These are phyloP conservation scores for Cercospora sp. DNA, from an alignment of 2,329 filamentous ascomycete genomes.

Conservation along the genomic window DNA sequence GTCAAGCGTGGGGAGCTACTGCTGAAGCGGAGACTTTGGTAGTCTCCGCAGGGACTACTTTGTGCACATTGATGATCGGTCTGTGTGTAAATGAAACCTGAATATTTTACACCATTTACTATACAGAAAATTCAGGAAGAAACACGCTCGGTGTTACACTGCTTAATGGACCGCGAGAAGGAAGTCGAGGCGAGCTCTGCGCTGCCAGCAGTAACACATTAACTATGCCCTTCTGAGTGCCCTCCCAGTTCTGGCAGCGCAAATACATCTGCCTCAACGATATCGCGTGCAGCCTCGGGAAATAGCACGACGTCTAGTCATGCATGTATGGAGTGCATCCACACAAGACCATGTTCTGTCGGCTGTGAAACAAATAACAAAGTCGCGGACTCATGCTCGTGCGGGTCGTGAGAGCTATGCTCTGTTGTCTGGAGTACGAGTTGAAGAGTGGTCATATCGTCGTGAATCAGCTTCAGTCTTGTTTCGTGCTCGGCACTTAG, in stretches of 20 bases:
- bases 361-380: slow-evolving; percentile 19
- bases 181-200: slow-evolving; percentile 2
- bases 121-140: not conserved
- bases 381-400: slow-evolving; percentile 24
- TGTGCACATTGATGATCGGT: not conserved
- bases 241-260: not conserved
- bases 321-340: not conserved
- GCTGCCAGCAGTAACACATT: slow-evolving; percentile 26
- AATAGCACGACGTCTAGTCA: not conserved
- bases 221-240: slow-evolving; percentile 15
- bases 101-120: not conserved
- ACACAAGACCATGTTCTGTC: not conserved
- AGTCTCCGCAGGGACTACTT: not conserved
- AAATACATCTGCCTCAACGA: not conserved
- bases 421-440: slow-evolving; percentile 20
- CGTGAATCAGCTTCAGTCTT: slow-evolving; percentile 27
- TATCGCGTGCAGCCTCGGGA: not conserved
- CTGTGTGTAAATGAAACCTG: not conserved
- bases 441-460: slow-evolving; percentile 29
- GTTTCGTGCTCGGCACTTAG: slow-evolving; percentile 13
- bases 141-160: not conserved
- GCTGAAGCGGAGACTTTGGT: not conserved
- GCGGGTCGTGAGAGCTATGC: slow-evolving; percentile 22
- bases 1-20: not conserved
- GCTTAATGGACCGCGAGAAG: not conserved